Conservation (phyloP, 495 filamentous ascomycete species). For the Apodospora peruviana region DNA sequence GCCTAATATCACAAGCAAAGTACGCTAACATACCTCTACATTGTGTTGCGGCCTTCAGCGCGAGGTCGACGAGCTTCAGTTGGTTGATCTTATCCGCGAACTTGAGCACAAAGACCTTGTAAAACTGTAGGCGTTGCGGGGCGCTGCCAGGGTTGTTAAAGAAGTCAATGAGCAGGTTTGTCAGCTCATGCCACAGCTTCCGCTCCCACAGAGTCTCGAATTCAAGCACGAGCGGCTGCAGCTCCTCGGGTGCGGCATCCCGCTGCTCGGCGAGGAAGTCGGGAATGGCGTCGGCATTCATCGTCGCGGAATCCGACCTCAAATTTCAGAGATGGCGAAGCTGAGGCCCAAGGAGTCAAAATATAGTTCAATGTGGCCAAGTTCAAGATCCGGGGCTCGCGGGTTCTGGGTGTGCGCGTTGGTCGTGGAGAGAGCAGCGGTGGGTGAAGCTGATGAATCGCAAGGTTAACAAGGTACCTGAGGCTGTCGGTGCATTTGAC, state of each 20-base stretch:
- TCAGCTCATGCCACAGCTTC: slow-evolving; percentile 99
- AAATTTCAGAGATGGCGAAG: too few species aligned
- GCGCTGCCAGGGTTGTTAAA: slow-evolving; percentile 78
- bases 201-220: slow-evolving; percentile 99
- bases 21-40: slow-evolving; percentile 59
- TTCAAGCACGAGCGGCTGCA: slow-evolving; percentile 80
- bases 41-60: slow-evolving; percentile 78
- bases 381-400: too few species aligned
- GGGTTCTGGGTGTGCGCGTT: too few species aligned
- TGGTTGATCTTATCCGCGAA: slow-evolving; percentile 99
- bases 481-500: slow-evolving; percentile 17
- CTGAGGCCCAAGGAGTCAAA: too few species aligned
- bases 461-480: slow-evolving; percentile 7
- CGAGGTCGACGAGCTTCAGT: slow-evolving; percentile 88
- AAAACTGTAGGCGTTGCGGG: slow-evolving; percentile 79
- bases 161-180: slow-evolving; percentile 79
- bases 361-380: too few species aligned
- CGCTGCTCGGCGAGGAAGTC: slow-evolving; percentile 89
- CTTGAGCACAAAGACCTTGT: slow-evolving; percentile 89
- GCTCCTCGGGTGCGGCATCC: slow-evolving; percentile 75
- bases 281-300: slow-evolving; percentile 68
- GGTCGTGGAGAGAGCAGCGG: too few species aligned
- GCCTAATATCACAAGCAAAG: background rate
- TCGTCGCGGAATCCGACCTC: slow-evolving; percentile 1
- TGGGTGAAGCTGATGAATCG: too few species aligned